Evolutionary conservation across 1,284 basidiomycete genomes (phyloP).

Genomic region (Ustilago xerochloae): DNA sequence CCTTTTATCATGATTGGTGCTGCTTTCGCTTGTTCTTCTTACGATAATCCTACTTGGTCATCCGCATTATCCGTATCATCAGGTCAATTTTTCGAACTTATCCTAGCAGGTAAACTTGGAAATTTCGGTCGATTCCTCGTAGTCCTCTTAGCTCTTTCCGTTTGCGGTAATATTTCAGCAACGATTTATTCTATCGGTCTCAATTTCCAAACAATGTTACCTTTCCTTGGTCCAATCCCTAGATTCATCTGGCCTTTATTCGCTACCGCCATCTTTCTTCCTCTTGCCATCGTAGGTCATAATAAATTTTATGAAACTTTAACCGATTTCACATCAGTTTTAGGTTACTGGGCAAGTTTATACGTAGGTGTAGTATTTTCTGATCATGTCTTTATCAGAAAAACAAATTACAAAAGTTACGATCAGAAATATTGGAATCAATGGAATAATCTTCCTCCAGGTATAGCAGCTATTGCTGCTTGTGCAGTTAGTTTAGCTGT

Average conservation of each 20-base stretch:
- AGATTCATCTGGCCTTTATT: constrained; percentile 86
- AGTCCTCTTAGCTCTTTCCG: constrained; percentile 79
- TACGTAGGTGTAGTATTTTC: constrained; percentile 74
- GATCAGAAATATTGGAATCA: constrained; percentile 75
- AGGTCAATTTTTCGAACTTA: constrained; percentile 81
- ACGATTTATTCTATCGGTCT: constrained; percentile 72
- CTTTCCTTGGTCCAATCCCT: constrained; percentile 80
- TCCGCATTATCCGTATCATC: constrained; percentile 49
- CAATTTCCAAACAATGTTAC: constrained; percentile 72
- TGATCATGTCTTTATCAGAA: constrained; percentile 75
- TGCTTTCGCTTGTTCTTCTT: constrained; percentile 72
- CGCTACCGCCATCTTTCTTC: constrained; percentile 78
- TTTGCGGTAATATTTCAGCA: constrained; percentile 82
- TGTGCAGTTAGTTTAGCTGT: constrained; percentile 59
- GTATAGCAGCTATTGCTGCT: constrained; percentile 71
- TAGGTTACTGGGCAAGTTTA: constrained; percentile 77
- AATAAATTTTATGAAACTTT: constrained; percentile 75
- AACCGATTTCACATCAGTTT: constrained; percentile 72
- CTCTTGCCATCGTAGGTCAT: constrained; percentile 75
- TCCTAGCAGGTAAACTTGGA: constrained; percentile 75
- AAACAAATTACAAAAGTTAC: constrained; percentile 71
- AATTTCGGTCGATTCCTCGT: constrained; percentile 86
- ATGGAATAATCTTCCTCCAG: constrained; percentile 72
- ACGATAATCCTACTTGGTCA: constrained; percentile 73
- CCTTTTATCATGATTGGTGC: constrained; percentile 75